These are phyloP conservation scores for Apophysomyces trapeziformis DNA, from an alignment of 371 early-diverging fungal species.

Conservation along the genomic window DNA sequence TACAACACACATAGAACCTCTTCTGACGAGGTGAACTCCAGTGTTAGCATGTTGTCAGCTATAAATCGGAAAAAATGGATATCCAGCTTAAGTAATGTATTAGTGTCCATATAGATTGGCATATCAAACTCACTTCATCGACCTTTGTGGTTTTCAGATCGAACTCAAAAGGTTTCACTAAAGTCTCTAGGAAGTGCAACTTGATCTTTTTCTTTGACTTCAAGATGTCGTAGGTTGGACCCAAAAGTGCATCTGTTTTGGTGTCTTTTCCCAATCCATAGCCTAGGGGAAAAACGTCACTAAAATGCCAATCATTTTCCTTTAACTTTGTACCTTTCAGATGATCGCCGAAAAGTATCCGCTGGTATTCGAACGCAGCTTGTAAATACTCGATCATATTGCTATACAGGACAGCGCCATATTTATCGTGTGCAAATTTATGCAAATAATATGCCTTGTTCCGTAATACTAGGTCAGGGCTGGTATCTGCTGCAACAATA, in stretches of 20 bases:
- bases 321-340: constrained; percentile 34
- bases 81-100: constrained; percentile 40
- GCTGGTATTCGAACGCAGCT: constrained; percentile 65
- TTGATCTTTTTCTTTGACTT: constrained; percentile 70
- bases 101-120: neutral
- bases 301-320: neutral
- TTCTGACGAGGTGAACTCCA: constrained; percentile 78
- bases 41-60: constrained; percentile 76
- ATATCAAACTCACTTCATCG: constrained; percentile 20
- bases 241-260: constrained; percentile 63
- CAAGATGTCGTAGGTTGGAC: constrained; percentile 68
- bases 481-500: constrained; percentile 83
- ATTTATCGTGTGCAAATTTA: constrained; percentile 76
- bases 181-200: constrained; percentile 69
- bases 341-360: constrained; percentile 35
- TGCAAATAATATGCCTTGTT: constrained; percentile 76
- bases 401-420: constrained; percentile 81
- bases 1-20: constrained; percentile 79
- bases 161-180: constrained; percentile 74
- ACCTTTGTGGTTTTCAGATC: constrained; percentile 39
- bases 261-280: constrained; percentile 56
- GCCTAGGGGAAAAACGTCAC: constrained; percentile 28
- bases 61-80: constrained; percentile 73
- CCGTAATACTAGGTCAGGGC: constrained; percentile 62
- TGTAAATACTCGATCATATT: constrained; percentile 74